Conservation (phyloP, 306 rosid genomes). For the Lagenaria siceraria region DNA sequence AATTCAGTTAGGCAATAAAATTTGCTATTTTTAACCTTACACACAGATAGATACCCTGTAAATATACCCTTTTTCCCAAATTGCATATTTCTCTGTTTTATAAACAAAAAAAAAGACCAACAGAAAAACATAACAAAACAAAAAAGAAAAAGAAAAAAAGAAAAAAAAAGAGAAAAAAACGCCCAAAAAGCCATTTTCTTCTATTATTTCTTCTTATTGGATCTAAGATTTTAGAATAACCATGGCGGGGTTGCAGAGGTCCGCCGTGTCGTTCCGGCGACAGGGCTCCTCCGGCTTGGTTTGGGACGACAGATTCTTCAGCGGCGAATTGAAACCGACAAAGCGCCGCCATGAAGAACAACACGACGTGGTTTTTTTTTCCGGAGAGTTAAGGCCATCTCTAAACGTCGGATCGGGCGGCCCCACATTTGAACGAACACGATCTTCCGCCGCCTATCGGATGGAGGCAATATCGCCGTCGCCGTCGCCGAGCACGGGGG, state of each 20-base stretch:
- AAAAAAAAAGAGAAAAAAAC: neutral
- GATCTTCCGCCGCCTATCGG: neutral
- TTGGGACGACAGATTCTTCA: conserved; percentile 13
- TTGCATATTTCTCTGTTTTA: neutral
- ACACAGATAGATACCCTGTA: neutral
- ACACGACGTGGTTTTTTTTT: neutral
- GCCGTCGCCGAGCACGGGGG: neutral
- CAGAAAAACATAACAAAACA: neutral
- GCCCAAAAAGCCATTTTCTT: neutral
- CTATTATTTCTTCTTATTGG: neutral
- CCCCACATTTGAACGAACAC: neutral
- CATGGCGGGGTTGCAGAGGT: conserved; percentile 19
- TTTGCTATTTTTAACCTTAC: neutral
- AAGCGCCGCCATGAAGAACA: neutral
- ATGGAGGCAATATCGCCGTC: neutral
- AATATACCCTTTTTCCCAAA: neutral
- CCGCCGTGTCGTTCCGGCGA: conserved; percentile 24
- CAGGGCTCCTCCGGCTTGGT: conserved; percentile 25
- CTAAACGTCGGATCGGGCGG: neutral
- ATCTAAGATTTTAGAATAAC: neutral
- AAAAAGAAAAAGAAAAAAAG: neutral
- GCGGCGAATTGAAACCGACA: conserved; percentile 5
- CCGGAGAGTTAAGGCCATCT: neutral
- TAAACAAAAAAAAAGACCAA: neutral
- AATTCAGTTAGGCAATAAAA: neutral